Base-by-base conservation (phyloP, 1,284 basidiomycete genomes). In the Schizophyllum amplum region DNA sequence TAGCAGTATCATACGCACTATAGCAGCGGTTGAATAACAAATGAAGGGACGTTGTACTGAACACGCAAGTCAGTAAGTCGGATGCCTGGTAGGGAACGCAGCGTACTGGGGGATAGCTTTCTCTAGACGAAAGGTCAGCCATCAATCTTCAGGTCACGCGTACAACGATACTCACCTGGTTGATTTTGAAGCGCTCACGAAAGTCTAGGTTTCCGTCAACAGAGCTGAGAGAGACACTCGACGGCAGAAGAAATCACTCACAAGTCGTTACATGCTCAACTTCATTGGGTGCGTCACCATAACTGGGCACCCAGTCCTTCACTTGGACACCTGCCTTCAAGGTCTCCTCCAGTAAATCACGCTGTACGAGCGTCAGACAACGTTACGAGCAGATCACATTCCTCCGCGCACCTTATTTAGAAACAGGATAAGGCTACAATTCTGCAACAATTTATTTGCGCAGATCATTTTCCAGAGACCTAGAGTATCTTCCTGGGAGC, bases 391-490 rank as follows among this genome's bases (percentile, higher is more conserved):
- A 24, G 42, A 55, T 27, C 24, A n/a, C 47, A 20, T 24, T 26
- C 25, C 27, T 5, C 21, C 52, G 59, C 70, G 23, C 63, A 80
- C 81, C 73, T 87, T 88, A 63, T 88, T 88, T 57, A 87, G 73
- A 66, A 88, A 84, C 2, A 88, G 71, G 20, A 87, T 81, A 47
- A 88, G 71, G 52, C 78, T 80, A 9, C 82, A 77, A 51, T 77
- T 74, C 2, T 75, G 72, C 0, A 87, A 74, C 5, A 87, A 72
- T 57, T 72, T 72, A 57, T 79, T 86, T 11, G 72, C 62, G 64
- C 84, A 86, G 20, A 87, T 78, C 57, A 81, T 77, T 56, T 78
- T 78, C 84, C 83, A 88, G 1, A 87, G 68, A 26, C 70, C 67
- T 15, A 86, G 69, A 20, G 83, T 83, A 65, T 87, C 84, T 67